Evolutionary conservation across 176 grass and related monocot species (phyloP).

Genomic region (Oryza longistaminata): DNA sequence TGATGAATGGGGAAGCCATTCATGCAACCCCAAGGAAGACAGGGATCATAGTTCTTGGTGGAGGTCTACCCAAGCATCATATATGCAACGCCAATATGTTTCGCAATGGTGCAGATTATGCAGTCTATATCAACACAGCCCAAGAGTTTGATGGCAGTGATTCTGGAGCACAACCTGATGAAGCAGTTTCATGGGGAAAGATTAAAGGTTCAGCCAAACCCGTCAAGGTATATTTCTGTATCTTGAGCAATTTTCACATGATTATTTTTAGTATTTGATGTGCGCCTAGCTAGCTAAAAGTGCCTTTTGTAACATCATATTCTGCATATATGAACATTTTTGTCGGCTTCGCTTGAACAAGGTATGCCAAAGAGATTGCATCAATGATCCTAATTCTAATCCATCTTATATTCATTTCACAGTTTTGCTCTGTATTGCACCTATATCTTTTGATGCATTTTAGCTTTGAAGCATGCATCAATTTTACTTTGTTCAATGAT

Average conservation of each 20-base stretch:
- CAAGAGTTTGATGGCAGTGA: conserved; percentile 99
- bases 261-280: neutral
- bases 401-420: neutral
- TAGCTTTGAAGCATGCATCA: neutral
- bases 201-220: conserved; percentile 93
- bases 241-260: neutral
- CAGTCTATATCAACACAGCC: conserved; percentile 93
- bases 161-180: conserved; percentile 86
- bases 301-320: conserved; percentile 21
- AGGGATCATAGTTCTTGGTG: conserved; percentile 85
- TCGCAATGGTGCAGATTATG: conserved; percentile 91
- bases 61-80: conserved; percentile 92
- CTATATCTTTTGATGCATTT: neutral
- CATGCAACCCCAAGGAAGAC: conserved; percentile 76
- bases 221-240: conserved; percentile 58
- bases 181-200: conserved; percentile 98
- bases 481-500: neutral
- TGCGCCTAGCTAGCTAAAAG: neutral
- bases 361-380: neutral
- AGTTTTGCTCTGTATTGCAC: neutral
- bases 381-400: neutral
- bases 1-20: conserved; percentile 94
- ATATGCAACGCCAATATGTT: conserved; percentile 99
- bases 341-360: neutral
- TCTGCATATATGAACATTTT: neutral